phyloP scores from a whole-genome alignment of 192 early-diverging fungal species.

The Mortierella claussenii region DNA sequence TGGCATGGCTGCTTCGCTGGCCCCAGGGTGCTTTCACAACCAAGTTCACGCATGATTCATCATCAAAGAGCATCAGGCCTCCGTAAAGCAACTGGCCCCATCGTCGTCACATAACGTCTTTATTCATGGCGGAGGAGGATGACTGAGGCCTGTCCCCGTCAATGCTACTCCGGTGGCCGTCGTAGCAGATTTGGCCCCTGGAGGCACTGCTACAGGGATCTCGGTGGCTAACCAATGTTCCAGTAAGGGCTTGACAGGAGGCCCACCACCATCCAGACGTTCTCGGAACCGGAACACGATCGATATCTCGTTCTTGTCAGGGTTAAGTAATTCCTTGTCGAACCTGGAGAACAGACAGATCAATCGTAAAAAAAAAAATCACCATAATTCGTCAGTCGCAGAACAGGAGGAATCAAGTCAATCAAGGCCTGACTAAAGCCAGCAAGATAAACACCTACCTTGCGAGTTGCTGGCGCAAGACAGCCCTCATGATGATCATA shows the following conservation, averaged over 20 bases:
- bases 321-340: conserved; percentile 54
- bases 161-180: no score
- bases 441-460: conserved; percentile 16
- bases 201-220: conserved; percentile 27
- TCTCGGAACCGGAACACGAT: conserved; percentile 52
- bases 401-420: no score
- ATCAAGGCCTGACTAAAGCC: not conserved
- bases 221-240: conserved; percentile 49
- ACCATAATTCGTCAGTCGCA: no score
- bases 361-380: not conserved
- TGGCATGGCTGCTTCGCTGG: no score
- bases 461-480: conserved; percentile 38
- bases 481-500: conserved; percentile 48
- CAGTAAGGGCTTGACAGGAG: conserved; percentile 41
- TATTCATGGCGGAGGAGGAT: no score
- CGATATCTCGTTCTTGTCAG: conserved; percentile 46
- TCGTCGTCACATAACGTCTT: no score
- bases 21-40: no score
- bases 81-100: no score
- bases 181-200: not conserved
- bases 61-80: no score
- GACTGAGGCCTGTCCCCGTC: no score
- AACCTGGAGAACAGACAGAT: conserved; percentile 24
- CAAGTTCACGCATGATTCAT: no score
- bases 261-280: conserved; percentile 42